These are phyloP conservation scores for Didymella exigua DNA, from an alignment of 2,329 filamentous ascomycete species.

Conservation along the genomic window DNA sequence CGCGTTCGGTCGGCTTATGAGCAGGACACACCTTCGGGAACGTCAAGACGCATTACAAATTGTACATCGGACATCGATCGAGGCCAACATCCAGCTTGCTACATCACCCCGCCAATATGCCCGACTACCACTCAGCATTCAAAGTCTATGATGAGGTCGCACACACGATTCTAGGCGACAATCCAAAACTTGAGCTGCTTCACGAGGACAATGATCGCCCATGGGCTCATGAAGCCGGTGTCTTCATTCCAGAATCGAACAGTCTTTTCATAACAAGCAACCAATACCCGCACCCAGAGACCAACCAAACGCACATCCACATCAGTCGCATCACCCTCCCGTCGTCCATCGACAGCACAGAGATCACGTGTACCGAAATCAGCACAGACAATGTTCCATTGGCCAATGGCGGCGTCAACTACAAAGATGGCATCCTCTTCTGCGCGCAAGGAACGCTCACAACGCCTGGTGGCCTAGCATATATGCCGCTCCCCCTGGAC, in stretches of 20 bases:
- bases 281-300: conserved; percentile 24
- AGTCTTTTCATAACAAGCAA: conserved; percentile 51
- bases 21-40: not conserved
- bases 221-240: conserved; percentile 58
- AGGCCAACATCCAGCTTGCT: not conserved
- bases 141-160: conserved; percentile 15
- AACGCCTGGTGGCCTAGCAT: conserved; percentile 37
- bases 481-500: conserved; percentile 35
- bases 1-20: conserved; percentile 9
- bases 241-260: conserved; percentile 43
- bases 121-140: conserved; percentile 8
- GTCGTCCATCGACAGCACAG: not conserved
- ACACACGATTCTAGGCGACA: conserved; percentile 9
- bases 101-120: not conserved
- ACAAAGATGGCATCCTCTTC: conserved; percentile 38
- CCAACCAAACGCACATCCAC: conserved; percentile 26
- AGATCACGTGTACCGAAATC: conserved; percentile 11
- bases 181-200: conserved; percentile 19
- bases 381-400: conserved; percentile 17
- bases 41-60: not conserved
- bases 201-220: conserved; percentile 67
- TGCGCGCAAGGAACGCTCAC: conserved; percentile 42
- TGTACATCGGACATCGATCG: not conserved
- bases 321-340: conserved; percentile 23
- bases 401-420: conserved; percentile 40